Evolutionary conservation across 495 filamentous ascomycete genomes (phyloP).

Genomic region (Podospora appendiculata): DNA sequence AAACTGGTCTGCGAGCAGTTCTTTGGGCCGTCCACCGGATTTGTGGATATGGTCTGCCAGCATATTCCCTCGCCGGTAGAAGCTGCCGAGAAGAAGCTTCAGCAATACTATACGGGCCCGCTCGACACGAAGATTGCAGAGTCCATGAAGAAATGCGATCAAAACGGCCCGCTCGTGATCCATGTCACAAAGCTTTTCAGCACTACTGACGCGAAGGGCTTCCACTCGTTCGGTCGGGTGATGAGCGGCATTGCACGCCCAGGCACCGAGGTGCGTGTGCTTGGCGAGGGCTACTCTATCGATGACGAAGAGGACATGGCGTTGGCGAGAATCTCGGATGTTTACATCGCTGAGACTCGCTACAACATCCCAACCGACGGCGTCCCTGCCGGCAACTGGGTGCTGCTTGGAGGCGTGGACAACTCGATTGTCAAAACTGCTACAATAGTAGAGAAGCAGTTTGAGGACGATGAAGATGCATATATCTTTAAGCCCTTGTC

Average conservation of each 20-base stretch:
- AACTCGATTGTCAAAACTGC: slow-evolving; percentile 98
- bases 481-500: slow-evolving; percentile 90
- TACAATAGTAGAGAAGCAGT: slow-evolving; percentile 76
- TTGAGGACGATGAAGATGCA: slow-evolving; percentile 81
- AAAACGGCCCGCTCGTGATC: slow-evolving; percentile 83
- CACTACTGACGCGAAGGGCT: slow-evolving; percentile 75
- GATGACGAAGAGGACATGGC: slow-evolving; percentile 99
- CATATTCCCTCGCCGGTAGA: slow-evolving; percentile 85
- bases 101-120: slow-evolving; percentile 92
- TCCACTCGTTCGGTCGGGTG: slow-evolving; percentile 83
- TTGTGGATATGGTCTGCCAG: slow-evolving; percentile 91
- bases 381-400: slow-evolving; percentile 93
- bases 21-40: slow-evolving; percentile 77
- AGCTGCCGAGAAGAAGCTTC: slow-evolving; percentile 65
- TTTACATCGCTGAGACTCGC: slow-evolving; percentile 87
- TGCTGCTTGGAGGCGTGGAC: slow-evolving; percentile 83
- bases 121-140: slow-evolving; percentile 75
- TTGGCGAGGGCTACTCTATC: slow-evolving; percentile 91
- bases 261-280: slow-evolving; percentile 75
- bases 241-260: slow-evolving; percentile 88
- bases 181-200: slow-evolving; percentile 92
- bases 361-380: slow-evolving; percentile 89
- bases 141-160: slow-evolving; percentile 74
- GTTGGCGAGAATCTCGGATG: slow-evolving; percentile 75
- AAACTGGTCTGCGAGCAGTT: slow-evolving; percentile 91